Percentiles rank a stretch among this genome's conserved stretches.
phyloP scores from a whole-genome alignment of 1,284 basidiomycete species.

The Ustilago shanxiensis region DNA sequence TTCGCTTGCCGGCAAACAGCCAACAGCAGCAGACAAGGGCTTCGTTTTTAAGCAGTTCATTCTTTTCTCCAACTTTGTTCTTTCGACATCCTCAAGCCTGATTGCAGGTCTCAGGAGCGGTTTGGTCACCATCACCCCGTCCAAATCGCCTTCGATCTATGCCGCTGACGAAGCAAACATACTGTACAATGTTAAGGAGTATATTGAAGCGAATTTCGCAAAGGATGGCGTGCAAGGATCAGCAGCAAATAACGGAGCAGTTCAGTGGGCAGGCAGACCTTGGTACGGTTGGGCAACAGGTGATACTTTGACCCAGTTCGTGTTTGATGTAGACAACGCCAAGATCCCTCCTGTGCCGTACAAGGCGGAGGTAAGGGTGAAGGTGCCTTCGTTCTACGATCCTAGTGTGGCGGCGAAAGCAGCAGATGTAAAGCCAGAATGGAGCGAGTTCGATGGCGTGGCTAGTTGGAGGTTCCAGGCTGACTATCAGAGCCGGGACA shows the following conservation, averaged over 20 bases:
- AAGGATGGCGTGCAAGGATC: conserved; percentile 25
- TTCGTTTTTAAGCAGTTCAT: conserved; percentile 51
- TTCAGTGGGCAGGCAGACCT: conserved; percentile 38
- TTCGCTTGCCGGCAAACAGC: conserved; percentile 26
- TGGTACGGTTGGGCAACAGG: conserved; percentile 51
- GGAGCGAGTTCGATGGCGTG: conserved; percentile 41
- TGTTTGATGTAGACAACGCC: conserved; percentile 28
- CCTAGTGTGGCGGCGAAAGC: conserved; percentile 20
- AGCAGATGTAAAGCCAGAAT: conserved; percentile 25
- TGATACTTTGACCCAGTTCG: conserved; percentile 43
- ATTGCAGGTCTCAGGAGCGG: conserved; percentile 45
- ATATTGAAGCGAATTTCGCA: conserved; percentile 36
- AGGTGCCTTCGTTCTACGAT: conserved; percentile 36
- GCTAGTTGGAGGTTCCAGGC: conserved; percentile 45
- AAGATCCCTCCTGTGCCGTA: conserved; percentile 41
- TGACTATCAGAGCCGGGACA: conserved; percentile 31
- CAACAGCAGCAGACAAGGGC: conserved; percentile 30
- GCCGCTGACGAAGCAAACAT: conserved; percentile 20
- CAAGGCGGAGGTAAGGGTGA: conserved; percentile 27
- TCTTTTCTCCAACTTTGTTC: conserved; percentile 38
- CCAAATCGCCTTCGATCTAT: conserved; percentile 42
- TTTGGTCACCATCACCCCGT: conserved; percentile 30
- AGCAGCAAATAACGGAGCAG: conserved; percentile 26
- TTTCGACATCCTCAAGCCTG: conserved; percentile 35
- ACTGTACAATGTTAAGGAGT: conserved; percentile 48